Conservation (phyloP, 2,329 filamentous ascomycete species). For the Aspergillus bombycis region DNA sequence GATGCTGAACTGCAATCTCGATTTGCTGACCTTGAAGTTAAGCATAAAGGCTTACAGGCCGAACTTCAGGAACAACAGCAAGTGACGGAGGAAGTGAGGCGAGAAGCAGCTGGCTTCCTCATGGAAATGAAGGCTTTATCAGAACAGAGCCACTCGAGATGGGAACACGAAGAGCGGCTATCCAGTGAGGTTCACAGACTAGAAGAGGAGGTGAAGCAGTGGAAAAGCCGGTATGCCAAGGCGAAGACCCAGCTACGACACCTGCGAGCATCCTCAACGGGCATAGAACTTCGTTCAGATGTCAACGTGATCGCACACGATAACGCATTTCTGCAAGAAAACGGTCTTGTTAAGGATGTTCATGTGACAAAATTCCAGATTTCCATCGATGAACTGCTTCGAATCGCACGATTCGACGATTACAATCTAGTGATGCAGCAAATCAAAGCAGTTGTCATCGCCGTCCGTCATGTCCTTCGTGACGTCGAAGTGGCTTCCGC, state of each 20-base stretch:
- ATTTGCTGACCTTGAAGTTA: slow-evolving; percentile 56
- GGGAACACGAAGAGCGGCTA: slow-evolving; percentile 80
- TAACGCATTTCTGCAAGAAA: slow-evolving; percentile 69
- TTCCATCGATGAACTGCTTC: slow-evolving; percentile 86
- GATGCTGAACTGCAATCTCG: slow-evolving; percentile 65
- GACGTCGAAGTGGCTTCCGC: slow-evolving; percentile 68
- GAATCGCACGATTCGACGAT: slow-evolving; percentile 72
- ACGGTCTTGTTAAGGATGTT: slow-evolving; percentile 84
- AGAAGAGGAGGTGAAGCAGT: slow-evolving; percentile 82
- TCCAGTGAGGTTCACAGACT: slow-evolving; percentile 74
- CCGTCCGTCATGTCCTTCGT: slow-evolving; percentile 81
- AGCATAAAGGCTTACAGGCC: slow-evolving; percentile 68
- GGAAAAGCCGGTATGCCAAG: slow-evolving; percentile 86
- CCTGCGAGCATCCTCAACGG: slow-evolving; percentile 78
- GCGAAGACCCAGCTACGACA: slow-evolving; percentile 84
- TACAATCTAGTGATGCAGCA: slow-evolving; percentile 76
- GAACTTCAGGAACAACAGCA: slow-evolving; percentile 74
- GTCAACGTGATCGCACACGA: slow-evolving; percentile 62
- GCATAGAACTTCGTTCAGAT: slow-evolving; percentile 56
- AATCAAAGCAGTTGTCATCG: slow-evolving; percentile 83
- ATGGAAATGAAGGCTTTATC: slow-evolving; percentile 88
- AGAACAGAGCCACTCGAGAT: slow-evolving; percentile 74
- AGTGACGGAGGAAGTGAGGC: slow-evolving; percentile 82
- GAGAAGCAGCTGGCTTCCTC: slow-evolving; percentile 80
- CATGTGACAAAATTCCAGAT: slow-evolving; percentile 96